These are phyloP conservation scores for Pilasporangium apinafurcum DNA, from an alignment of 352 stramenopile genomes.

Conservation along the genomic window DNA sequence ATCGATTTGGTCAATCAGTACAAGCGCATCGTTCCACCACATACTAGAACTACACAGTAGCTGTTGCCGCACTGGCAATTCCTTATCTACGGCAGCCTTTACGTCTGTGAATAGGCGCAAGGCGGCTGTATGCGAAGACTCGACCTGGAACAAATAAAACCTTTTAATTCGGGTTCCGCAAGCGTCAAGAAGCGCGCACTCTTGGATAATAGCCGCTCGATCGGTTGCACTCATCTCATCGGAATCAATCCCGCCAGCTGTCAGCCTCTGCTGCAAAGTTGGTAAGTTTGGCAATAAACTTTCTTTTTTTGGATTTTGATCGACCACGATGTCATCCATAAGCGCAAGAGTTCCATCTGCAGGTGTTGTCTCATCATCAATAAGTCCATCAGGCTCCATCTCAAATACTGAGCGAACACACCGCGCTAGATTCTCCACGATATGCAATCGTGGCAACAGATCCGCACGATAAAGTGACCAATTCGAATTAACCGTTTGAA, in stretches of 20 bases:
- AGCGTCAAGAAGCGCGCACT: constrained; percentile 28
- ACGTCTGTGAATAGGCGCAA: constrained; percentile 11
- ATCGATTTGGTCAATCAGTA: constrained; percentile 16
- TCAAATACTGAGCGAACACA: constrained; percentile 18
- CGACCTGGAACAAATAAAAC: constrained; percentile 42
- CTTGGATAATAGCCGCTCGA: constrained; percentile 14
- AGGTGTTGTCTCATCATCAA: no score
- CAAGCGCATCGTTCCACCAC: constrained; percentile 49
- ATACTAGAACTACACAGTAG: constrained; percentile 27
- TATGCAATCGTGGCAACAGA: constrained; percentile 59
- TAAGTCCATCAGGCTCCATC: not conserved
- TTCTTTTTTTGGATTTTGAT: constrained; percentile 27
- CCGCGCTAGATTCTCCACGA: constrained; percentile 53
- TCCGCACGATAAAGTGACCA: constrained; percentile 62
- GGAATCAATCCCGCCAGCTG: constrained; percentile 3
- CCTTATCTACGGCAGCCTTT: constrained; percentile 2
- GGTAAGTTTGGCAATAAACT: constrained; percentile 36
- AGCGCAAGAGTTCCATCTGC: not conserved
- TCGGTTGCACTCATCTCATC: not conserved
- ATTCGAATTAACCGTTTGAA: constrained; percentile 40
- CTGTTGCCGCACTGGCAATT: constrained; percentile 1
- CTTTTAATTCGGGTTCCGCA: constrained; percentile 21
- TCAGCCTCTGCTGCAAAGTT: constrained; percentile 20
- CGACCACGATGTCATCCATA: not conserved
- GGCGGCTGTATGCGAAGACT: constrained; percentile 19